Percentiles rank a stretch among this genome's conserved stretches.
Conservation (phyloP, 441 rosid species). For the Manihot esculenta region DNA sequence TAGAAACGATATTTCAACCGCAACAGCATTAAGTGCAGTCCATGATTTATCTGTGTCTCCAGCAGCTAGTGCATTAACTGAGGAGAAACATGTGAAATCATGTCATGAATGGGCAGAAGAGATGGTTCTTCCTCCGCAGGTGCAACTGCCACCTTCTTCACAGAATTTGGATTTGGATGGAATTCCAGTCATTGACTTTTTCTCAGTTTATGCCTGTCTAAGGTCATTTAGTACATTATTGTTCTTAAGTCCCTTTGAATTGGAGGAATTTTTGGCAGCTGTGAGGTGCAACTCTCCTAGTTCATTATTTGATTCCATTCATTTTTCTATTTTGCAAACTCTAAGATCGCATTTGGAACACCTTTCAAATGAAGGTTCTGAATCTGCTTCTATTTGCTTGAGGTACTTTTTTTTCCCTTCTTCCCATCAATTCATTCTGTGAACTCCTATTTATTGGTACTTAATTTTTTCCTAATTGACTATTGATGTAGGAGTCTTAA, state of each 20-base stretch:
- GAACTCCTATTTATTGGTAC: neutral
- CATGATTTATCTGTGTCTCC: constrained; percentile 49
- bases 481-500: constrained; percentile 71
- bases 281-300: constrained; percentile 55
- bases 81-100: constrained; percentile 41
- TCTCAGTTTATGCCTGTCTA: constrained; percentile 78
- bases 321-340: constrained; percentile 70
- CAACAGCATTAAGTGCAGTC: constrained; percentile 23
- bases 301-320: constrained; percentile 73
- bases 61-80: constrained; percentile 52
- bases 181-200: constrained; percentile 56
- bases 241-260: constrained; percentile 76
- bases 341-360: constrained; percentile 66
- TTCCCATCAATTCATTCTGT: constrained; percentile 10
- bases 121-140: constrained; percentile 41
- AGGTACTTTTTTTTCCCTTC: constrained; percentile 49
- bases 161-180: constrained; percentile 70
- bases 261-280: constrained; percentile 88
- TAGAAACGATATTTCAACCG: constrained; percentile 30
- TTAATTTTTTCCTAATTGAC: constrained; percentile 27
- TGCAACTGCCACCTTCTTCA: constrained; percentile 76
- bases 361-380: constrained; percentile 69
- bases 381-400: constrained; percentile 76
- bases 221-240: constrained; percentile 73
- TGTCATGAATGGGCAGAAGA: constrained; percentile 34